Percentiles rank a stretch among this genome's conserved stretches.
Evolutionary conservation across 192 early-diverging fungal species (phyloP).

Genomic region (Dimargaris xerosporica): DNA sequence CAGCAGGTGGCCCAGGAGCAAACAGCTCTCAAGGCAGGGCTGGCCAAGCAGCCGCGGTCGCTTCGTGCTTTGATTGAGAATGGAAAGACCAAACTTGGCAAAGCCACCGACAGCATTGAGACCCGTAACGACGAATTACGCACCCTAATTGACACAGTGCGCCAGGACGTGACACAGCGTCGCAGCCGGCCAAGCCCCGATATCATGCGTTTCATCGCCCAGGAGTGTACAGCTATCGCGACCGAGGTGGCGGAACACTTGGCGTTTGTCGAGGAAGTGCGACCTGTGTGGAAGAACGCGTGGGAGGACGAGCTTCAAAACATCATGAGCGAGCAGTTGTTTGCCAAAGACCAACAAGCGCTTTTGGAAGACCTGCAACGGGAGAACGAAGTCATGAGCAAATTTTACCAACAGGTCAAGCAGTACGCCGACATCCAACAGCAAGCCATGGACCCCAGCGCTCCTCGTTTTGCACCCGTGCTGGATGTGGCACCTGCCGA

Average conservation of each 20-base stretch:
- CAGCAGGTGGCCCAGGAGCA: neutral
- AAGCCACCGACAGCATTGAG: constrained; percentile 29
- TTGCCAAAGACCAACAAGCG: constrained; percentile 63
- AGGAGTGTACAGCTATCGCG: constrained; percentile 33
- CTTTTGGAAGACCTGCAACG: constrained; percentile 51
- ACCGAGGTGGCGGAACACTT: constrained; percentile 36
- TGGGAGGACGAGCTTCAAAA: constrained; percentile 75
- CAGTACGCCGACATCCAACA: constrained; percentile 41
- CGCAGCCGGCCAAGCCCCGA: constrained; percentile 40
- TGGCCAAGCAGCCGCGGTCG: neutral
- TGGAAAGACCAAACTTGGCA: constrained; percentile 30
- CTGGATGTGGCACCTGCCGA: constrained; percentile 37
- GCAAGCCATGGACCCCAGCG: constrained; percentile 25
- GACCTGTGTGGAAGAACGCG: constrained; percentile 62
- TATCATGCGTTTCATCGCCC: constrained; percentile 33
- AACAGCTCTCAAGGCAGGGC: neutral
- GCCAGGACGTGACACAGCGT: constrained; percentile 52
- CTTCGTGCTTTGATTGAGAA: constrained; percentile 26
- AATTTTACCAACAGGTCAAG: constrained; percentile 38
- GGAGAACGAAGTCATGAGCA: constrained; percentile 38
- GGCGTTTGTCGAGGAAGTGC: constrained; percentile 38
- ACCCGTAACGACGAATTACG: constrained; percentile 45
- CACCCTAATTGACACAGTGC: constrained; percentile 51
- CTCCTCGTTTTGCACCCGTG: constrained; percentile 18
- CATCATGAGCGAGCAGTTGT: constrained; percentile 63